Evolutionary conservation across 306 rosid species (phyloP).

Genomic region (Calophaca sinica): DNA sequence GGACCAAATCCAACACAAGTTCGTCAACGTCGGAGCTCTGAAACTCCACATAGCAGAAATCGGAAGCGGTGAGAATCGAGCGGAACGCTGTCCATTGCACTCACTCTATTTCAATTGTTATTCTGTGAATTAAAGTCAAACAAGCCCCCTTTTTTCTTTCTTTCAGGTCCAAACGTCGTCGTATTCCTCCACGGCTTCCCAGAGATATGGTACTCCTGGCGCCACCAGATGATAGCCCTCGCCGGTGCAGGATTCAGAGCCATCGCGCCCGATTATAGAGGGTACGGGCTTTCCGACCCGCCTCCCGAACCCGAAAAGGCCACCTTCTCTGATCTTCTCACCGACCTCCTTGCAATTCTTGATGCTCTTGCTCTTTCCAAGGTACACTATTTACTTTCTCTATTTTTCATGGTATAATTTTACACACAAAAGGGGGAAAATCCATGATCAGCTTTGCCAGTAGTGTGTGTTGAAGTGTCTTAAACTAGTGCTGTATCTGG

Average conservation of each 20-base stretch:
- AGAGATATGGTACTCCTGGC: conserved; percentile 96
- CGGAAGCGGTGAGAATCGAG: conserved; percentile 60
- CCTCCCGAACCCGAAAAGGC: conserved; percentile 59
- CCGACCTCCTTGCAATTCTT: conserved; percentile 41
- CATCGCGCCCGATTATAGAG: conserved; percentile 72
- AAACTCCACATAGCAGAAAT: conserved; percentile 74
- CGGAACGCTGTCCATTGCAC: not conserved
- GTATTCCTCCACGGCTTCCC: conserved; percentile 86
- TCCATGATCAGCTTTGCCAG: no score
- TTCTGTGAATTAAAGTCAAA: not conserved
- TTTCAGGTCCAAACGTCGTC: conserved; percentile 67
- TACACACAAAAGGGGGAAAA: no score
- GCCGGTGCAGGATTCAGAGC: conserved; percentile 78
- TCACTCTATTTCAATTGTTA: not conserved
- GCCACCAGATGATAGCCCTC: conserved; percentile 82
- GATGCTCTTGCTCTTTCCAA: not conserved
- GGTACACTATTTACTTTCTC: not conserved
- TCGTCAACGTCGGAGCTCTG: conserved; percentile 55
- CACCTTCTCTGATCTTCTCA: conserved; percentile 28
- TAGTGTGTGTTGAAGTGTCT: no score
- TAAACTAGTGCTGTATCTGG: not conserved
- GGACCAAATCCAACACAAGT: conserved; percentile 69
- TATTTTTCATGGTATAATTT: conserved; percentile 27
- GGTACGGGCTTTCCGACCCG: conserved; percentile 79
- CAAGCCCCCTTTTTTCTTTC: not conserved